Percentiles rank a stretch among this genome's conserved stretches.
phyloP scores from a whole-genome alignment of 345 rosid species.

The Brassica rapa region DNA sequence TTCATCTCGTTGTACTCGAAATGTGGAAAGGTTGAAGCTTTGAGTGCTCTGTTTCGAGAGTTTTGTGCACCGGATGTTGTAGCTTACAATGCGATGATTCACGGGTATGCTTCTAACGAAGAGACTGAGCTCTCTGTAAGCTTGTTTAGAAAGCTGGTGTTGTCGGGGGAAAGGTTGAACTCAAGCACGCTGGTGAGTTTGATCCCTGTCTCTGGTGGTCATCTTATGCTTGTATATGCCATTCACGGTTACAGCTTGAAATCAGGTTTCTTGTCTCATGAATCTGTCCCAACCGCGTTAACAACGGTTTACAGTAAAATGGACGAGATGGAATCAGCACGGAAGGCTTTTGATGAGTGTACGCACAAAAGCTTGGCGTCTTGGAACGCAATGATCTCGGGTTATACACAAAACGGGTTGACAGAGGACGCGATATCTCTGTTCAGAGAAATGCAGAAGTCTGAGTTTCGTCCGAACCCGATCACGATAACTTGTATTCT shows the following conservation, averaged over 20 bases:
- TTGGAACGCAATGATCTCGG: conserved; percentile 88
- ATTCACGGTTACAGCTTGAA: conserved; percentile 63
- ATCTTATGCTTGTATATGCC: conserved; percentile 50
- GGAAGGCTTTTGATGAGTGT: conserved; percentile 56
- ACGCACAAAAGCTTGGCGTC: conserved; percentile 63
- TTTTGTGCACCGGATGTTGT: conserved; percentile 61
- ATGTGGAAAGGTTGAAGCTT: conserved; percentile 51
- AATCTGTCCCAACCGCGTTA: conserved; percentile 63
- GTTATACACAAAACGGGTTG: conserved; percentile 76
- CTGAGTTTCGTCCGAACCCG: conserved; percentile 57
- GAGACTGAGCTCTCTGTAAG: conserved; percentile 51
- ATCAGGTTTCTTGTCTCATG: conserved; percentile 48
- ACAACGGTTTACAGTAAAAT: conserved; percentile 62
- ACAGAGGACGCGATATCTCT: conserved; percentile 67
- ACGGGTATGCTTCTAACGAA: conserved; percentile 63
- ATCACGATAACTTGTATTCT: conserved; percentile 68
- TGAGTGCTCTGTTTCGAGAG: conserved; percentile 51
- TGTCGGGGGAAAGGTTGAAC: conserved; percentile 49
- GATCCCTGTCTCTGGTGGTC: conserved; percentile 74
- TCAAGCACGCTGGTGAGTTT: conserved; percentile 68
- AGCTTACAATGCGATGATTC: conserved; percentile 78
- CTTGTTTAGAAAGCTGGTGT: conserved; percentile 55
- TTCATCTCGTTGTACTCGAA: conserved; percentile 65
- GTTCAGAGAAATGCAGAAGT: conserved; percentile 64
- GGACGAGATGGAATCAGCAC: conserved; percentile 62